Base-by-base conservation (phyloP, 179 eudicot genomes). In the Monotropa hypopitys region DNA sequence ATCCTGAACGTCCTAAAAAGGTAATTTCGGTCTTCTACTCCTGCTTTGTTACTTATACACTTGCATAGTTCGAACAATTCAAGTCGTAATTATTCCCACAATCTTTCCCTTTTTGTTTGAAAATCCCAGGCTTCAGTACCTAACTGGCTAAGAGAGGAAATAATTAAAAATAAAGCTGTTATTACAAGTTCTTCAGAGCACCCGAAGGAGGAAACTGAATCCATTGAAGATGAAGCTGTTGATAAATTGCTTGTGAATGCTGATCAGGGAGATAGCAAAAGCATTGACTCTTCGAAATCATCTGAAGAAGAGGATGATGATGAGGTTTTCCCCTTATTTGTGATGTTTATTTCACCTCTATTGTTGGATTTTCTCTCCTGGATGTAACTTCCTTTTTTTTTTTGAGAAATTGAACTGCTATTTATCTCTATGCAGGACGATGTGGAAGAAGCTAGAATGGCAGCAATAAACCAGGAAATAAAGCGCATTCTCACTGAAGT, bases 91-190 rank as follows among this genome's bases (percentile, higher is more conserved):
- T 72, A 42, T 75, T 75, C 54, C 68, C 18, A 12, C 23, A 54
- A 62, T 70, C 26, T 69, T 23, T 53, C 21, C 13, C 69, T 70
- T 57, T 65, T 5, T 33, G n/a, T 33, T 65, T 75, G 57, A 20
- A 74, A 80, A 51, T 74, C 79, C 79, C 86, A 95, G 99, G 92
- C 97, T 51, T 88, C 97, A 18, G 90, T 95, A 59, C 99, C 99
- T 59, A 91, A 91, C 83, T 95, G 99, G 99, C 89, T 95, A 68
- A 90, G 93, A 85, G 99, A 95, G 85, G 99, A 95, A 84, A 90
- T 95, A 79, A 95, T 93, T 59, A 95, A 95, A 84, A 95, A 89
- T 40, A 91, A 89, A 85, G 84, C 91, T 80, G 84, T 83, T 75
- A 88, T 93, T 73, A 79, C 83, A 30, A 90, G 79, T 84, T 88